Evolutionary conservation across 1,284 basidiomycete genomes (phyloP), one percentile per base, ranked within the genome.

Genomic region (Rhodotorula mucilaginosa): DNA sequence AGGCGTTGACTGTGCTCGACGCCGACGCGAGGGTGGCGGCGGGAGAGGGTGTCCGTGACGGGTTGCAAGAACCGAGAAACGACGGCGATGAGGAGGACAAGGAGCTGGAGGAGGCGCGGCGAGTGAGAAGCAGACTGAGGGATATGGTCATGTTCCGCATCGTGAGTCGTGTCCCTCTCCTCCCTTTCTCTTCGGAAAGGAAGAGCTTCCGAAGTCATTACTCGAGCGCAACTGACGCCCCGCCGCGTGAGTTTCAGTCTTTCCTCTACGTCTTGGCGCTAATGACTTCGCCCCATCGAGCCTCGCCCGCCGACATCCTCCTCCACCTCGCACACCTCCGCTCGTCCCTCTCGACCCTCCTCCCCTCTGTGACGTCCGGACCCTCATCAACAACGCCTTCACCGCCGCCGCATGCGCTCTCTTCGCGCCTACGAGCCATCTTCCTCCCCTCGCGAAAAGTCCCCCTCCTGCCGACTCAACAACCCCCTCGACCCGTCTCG

Each of bases 1-100:
- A 86, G 18, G 90, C 86, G 0, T 78, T 83, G 82, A 29, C 81
- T 76, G 83, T 83, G 84, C 67, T 92, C 82, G 84, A 75, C 44
- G 58, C 56, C 2, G 19, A 66, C 34, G 29, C 39, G 12, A 44
- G 52, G 15, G 34, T 5, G 26, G 46, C 19, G 13, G 61, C 13
- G 44, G 44, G 29, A 19, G 48, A 29, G 46, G n/a, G 1, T n/a
- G 7, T 18, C 3, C 21, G 6, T 18, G 44, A 26, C 23, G 44
- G 39, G 31, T 3, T 8, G 18, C 57, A 39, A 15, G 8, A 21
- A 51, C 3, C 16, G 19, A 26, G 26, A 26, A 26, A 26, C 26
- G 26, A 26, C 26, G 26, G 26, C 26, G 26, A 26, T 26, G 49
- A 23, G 13, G 12, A 29, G 2, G 13, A 56, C 4, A 16, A 26